Percentiles rank a stretch among this genome's conserved stretches.
phyloP scores from a whole-genome alignment of 257 asterid species.

The Fraxinus quadrangulata region DNA sequence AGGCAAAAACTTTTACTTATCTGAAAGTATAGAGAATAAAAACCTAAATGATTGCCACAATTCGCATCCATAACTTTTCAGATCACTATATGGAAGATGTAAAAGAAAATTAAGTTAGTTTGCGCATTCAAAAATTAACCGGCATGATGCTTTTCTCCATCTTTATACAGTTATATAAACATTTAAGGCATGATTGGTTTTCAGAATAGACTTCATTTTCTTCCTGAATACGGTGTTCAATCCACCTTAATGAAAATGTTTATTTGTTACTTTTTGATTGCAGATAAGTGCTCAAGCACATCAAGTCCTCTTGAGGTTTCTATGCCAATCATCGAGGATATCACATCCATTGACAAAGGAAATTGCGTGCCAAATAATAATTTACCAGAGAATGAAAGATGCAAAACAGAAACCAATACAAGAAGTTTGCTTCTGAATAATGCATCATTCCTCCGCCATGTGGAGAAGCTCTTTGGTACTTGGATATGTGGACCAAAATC shows the following conservation, averaged over 20 bases:
- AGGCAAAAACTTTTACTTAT: neutral
- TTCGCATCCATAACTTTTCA: neutral
- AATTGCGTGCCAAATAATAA: neutral
- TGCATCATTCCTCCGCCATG: conserved; percentile 38
- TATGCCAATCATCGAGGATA: conserved; percentile 14
- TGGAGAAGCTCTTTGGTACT: conserved; percentile 34
- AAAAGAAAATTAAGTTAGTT: neutral
- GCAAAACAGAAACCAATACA: conserved; percentile 22
- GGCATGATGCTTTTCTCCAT: neutral
- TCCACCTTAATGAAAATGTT: neutral
- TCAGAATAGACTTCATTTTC: neutral
- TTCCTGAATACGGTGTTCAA: neutral
- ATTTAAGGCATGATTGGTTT: neutral
- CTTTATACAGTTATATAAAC: too few species aligned
- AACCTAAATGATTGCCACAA: neutral
- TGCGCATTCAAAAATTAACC: too few species aligned
- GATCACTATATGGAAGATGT: neutral
- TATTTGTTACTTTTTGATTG: conserved; percentile 16
- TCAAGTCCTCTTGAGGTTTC: conserved; percentile 32
- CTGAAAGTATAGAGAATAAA: neutral
- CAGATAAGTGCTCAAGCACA: conserved; percentile 41
- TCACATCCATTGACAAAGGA: conserved; percentile 20
- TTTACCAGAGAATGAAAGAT: conserved; percentile 24
- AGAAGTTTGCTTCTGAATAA: conserved; percentile 45
- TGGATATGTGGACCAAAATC: conserved; percentile 16